Evolutionary conservation across 768 basidiomycete genomes (phyloP).

Genomic region (Podaxis sp.): DNA sequence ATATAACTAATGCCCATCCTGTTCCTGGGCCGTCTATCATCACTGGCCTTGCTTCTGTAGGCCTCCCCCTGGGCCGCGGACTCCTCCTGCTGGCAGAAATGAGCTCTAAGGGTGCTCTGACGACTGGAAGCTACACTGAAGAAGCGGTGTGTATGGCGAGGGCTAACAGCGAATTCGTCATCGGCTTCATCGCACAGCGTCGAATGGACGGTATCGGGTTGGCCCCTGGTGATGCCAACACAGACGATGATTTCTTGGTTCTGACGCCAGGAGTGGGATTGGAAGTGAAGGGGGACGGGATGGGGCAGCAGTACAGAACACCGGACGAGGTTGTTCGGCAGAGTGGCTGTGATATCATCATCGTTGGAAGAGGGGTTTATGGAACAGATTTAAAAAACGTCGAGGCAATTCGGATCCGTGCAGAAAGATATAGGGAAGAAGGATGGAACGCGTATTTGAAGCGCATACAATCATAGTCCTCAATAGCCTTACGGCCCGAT

Average conservation of each 20-base stretch:
- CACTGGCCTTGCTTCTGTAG: conserved; percentile 84
- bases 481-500: not conserved
- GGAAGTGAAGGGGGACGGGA: conserved; percentile 71
- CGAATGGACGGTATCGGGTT: conserved; percentile 72
- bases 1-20: conserved; percentile 95
- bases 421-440: conserved; percentile 78
- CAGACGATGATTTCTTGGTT: conserved; percentile 81
- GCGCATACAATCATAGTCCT: conserved; percentile 32
- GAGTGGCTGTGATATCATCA: conserved; percentile 92
- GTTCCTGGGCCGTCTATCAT: conserved; percentile 96
- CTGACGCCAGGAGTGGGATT: conserved; percentile 93
- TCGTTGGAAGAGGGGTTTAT: conserved; percentile 95
- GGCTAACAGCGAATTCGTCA: conserved; percentile 78
- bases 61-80: conserved; percentile 80
- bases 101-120: conserved; percentile 87
- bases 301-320: conserved; percentile 96
- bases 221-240: conserved; percentile 23
- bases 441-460: conserved; percentile 92
- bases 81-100: conserved; percentile 94
- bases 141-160: conserved; percentile 88
- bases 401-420: conserved; percentile 54
- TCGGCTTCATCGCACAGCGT: conserved; percentile 93
- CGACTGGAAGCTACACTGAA: conserved; percentile 79
- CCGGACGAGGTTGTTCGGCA: conserved; percentile 80
- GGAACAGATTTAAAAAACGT: conserved; percentile 52